These are phyloP conservation scores for Fusarium liriodendri DNA, from an alignment of 2,329 filamentous ascomycete genomes.

Conservation along the genomic window DNA sequence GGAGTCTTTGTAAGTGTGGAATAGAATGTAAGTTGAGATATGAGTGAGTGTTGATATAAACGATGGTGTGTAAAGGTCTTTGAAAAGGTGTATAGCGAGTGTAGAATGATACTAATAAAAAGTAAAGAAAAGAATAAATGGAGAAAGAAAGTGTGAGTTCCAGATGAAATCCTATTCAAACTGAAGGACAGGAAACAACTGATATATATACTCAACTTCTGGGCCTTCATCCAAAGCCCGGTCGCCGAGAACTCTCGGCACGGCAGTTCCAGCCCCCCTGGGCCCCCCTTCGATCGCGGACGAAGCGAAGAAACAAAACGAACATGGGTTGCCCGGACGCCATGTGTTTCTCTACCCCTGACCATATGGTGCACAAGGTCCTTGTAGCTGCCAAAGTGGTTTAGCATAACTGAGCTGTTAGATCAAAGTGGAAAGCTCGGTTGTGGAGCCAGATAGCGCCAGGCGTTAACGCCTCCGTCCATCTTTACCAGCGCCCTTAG, in stretches of 20 bases:
- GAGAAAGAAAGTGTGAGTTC: slow-evolving; percentile 10
- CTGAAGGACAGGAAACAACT: background rate
- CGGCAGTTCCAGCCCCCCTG: slow-evolving; percentile 24
- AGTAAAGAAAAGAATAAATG: slow-evolving; percentile 13
- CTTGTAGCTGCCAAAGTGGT: slow-evolving; percentile 5
- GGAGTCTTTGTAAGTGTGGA: background rate
- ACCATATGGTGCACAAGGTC: background rate
- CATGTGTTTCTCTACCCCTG: slow-evolving; percentile 15
- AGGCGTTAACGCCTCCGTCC: slow-evolving; percentile 20
- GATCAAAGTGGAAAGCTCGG: background rate
- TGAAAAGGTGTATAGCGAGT: slow-evolving; percentile 1
- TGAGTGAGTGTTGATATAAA: slow-evolving; percentile 7
- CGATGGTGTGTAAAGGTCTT: slow-evolving; percentile 2
- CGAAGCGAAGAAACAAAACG: slow-evolving; percentile 2
- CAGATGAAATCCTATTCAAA: background rate
- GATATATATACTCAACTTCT: slow-evolving; percentile 5
- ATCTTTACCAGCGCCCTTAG: slow-evolving; percentile 3
- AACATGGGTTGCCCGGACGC: slow-evolving; percentile 12
- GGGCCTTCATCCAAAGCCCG: background rate
- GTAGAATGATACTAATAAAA: slow-evolving; percentile 11
- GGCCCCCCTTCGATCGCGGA: slow-evolving; percentile 11
- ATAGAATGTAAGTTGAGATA: background rate
- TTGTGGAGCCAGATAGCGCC: slow-evolving; percentile 18
- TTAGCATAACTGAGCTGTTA: background rate
- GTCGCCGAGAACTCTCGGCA: slow-evolving; percentile 33